Evolutionary conservation across 2,329 filamentous ascomycete species (phyloP).

Genomic region (Hypocreales sp.): DNA sequence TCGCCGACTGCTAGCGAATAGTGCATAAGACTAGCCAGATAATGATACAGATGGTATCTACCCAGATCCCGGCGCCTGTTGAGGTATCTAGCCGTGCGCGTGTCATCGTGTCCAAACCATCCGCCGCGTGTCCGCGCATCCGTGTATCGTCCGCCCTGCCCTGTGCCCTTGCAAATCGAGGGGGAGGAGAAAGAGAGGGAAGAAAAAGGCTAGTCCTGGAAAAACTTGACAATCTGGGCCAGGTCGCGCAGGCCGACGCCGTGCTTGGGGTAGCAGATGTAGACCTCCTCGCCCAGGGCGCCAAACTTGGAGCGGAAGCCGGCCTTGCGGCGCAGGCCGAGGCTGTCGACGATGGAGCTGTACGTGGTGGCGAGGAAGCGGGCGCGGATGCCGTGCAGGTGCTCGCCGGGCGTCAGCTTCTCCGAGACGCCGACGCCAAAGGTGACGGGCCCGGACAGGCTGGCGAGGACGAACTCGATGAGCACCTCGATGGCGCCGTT

Average conservation of each 20-base stretch:
- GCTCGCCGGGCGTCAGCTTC: constrained; percentile 62
- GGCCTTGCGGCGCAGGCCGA: constrained; percentile 69
- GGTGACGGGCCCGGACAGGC: constrained; percentile 46
- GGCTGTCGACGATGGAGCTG: constrained; percentile 64
- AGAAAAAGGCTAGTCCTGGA: constrained; percentile 42
- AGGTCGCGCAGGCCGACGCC: constrained; percentile 71
- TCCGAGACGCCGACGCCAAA: constrained; percentile 73
- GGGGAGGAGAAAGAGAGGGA: neutral
- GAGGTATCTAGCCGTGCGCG: too few species aligned
- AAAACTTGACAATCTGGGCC: constrained; percentile 78
- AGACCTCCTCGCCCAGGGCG: constrained; percentile 67
- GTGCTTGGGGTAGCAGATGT: constrained; percentile 78
- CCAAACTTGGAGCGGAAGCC: constrained; percentile 89
- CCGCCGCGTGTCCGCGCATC: too few species aligned
- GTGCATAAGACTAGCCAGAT: too few species aligned
- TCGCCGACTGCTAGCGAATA: too few species aligned
- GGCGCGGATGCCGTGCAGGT: constrained; percentile 65
- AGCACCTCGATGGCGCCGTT: constrained; percentile 76
- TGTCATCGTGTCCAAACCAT: too few species aligned
- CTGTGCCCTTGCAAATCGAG: too few species aligned
- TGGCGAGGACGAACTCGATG: constrained; percentile 51
- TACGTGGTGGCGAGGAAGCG: constrained; percentile 75
- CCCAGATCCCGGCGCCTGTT: too few species aligned
- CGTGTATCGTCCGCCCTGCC: too few species aligned
- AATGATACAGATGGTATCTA: too few species aligned